Percentiles rank a stretch among this genome's conserved stretches.
Evolutionary conservation across 2,329 filamentous ascomycete genomes (phyloP).

Genomic region (Trichoderma koningiopsis): DNA sequence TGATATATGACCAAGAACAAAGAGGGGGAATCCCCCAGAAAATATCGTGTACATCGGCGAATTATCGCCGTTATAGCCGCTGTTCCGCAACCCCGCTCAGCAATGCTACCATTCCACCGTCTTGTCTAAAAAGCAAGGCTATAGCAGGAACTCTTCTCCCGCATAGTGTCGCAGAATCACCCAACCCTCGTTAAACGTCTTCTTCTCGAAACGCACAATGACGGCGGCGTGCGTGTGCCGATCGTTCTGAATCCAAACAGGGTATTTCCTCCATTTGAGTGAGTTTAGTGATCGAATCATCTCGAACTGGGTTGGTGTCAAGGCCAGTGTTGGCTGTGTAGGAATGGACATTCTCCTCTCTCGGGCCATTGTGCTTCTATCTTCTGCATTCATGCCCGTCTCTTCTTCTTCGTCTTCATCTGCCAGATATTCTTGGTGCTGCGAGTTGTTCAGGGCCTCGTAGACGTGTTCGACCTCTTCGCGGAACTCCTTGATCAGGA

Average conservation of each 20-base stretch:
- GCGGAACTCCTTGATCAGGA: slow-evolving; percentile 75
- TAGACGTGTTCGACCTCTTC: slow-evolving; percentile 77
- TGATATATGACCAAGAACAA: not conserved
- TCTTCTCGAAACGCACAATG: slow-evolving; percentile 72
- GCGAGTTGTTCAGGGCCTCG: slow-evolving; percentile 69
- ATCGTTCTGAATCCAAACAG: slow-evolving; percentile 74
- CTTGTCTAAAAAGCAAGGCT: slow-evolving; percentile 10
- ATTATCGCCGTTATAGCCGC: not conserved
- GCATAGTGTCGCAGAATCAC: slow-evolving; percentile 82
- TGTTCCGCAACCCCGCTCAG: not conserved
- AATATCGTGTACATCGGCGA: slow-evolving; percentile 1
- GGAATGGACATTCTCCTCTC: slow-evolving; percentile 47
- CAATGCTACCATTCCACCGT: not conserved
- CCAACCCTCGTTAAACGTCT: slow-evolving; percentile 72
- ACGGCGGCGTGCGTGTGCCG: slow-evolving; percentile 89
- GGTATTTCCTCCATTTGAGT: slow-evolving; percentile 66
- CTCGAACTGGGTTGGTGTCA: slow-evolving; percentile 77
- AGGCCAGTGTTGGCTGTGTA: slow-evolving; percentile 70
- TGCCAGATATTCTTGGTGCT: slow-evolving; percentile 71
- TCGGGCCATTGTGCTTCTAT: slow-evolving; percentile 45
- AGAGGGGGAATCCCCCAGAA: not conserved
- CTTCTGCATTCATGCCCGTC: slow-evolving; percentile 41
- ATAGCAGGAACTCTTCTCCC: slow-evolving; percentile 65
- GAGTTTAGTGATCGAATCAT: slow-evolving; percentile 78
- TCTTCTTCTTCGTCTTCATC: slow-evolving; percentile 52